These are phyloP conservation scores for Homolaphlyctis polyrhiza DNA, from an alignment of 371 early-diverging fungal species.

Conservation along the genomic window DNA sequence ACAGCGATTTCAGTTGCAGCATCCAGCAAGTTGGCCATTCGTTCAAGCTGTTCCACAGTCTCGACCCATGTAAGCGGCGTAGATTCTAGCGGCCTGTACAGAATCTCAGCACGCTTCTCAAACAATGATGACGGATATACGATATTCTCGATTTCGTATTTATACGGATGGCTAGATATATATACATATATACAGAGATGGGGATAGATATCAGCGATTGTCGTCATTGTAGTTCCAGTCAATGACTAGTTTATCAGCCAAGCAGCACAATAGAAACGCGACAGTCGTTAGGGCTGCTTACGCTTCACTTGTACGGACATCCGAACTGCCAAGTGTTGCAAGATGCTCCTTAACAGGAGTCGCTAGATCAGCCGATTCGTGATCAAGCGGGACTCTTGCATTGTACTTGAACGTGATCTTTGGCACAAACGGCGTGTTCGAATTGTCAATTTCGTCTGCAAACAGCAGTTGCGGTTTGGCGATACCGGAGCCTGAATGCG, in stretches of 20 bases:
- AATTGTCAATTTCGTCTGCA: conserved; percentile 82
- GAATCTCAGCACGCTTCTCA: conserved; percentile 46
- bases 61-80: conserved; percentile 67
- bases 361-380: no score
- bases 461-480: conserved; percentile 75
- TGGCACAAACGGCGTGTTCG: conserved; percentile 63
- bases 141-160: conserved; percentile 77
- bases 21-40: conserved; percentile 59
- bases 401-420: conserved; percentile 79
- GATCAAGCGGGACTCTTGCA: conserved; percentile 67
- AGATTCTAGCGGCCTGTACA: conserved; percentile 54
- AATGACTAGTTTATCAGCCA: no score
- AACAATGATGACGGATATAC: conserved; percentile 73
- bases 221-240: no score
- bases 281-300: no score
- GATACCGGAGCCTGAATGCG: no score
- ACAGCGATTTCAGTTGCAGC: conserved; percentile 74
- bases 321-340: no score
- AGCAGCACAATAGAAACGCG: no score
- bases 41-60: conserved; percentile 58
- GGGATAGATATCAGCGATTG: not conserved
- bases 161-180: conserved; percentile 82
- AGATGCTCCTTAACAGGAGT: no score
- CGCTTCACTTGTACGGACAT: no score
- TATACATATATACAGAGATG: not conserved